Conservation (phyloP, 208 protist genomes). For the Leishmania martiniquensis region DNA sequence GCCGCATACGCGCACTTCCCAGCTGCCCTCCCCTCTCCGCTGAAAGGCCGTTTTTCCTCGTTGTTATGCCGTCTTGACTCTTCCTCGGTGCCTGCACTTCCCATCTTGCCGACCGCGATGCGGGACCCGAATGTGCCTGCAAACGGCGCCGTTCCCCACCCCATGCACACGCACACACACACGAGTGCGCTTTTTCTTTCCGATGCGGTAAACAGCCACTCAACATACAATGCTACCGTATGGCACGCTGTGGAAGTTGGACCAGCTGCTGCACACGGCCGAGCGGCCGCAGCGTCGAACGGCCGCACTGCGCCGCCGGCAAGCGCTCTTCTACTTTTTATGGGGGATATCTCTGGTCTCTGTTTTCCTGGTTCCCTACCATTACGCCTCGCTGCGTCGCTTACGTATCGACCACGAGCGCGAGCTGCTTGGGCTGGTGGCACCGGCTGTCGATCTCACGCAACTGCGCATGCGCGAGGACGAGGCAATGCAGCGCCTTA, state of each 20-base stretch:
- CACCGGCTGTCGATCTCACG: constrained; percentile 9
- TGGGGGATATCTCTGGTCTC: constrained; percentile 40
- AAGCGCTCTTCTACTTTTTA: constrained; percentile 43
- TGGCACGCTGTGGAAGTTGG: constrained; percentile 55
- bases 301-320: constrained; percentile 32
- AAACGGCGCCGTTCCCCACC: too few species aligned
- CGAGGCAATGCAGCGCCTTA: constrained; percentile 16
- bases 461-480: constrained; percentile 5
- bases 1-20: not conserved
- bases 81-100: not conserved
- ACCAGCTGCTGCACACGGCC: constrained; percentile 49
- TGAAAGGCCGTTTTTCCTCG: not conserved
- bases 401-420: constrained; percentile 19
- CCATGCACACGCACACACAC: not conserved
- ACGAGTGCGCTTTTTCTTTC: not conserved
- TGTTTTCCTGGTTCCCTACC: constrained; percentile 50
- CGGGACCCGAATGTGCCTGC: not conserved
- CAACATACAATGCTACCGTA: constrained; percentile 51
- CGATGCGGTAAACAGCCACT: not conserved
- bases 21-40: not conserved
- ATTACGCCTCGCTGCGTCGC: constrained; percentile 40
- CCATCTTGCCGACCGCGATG: not conserved
- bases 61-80: not conserved
- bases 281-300: constrained; percentile 36
- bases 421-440: constrained; percentile 20